Evolutionary conservation across 1,284 basidiomycete genomes (phyloP), one percentile per base, ranked within the genome.

Genomic region (Vanrija humicola): DNA sequence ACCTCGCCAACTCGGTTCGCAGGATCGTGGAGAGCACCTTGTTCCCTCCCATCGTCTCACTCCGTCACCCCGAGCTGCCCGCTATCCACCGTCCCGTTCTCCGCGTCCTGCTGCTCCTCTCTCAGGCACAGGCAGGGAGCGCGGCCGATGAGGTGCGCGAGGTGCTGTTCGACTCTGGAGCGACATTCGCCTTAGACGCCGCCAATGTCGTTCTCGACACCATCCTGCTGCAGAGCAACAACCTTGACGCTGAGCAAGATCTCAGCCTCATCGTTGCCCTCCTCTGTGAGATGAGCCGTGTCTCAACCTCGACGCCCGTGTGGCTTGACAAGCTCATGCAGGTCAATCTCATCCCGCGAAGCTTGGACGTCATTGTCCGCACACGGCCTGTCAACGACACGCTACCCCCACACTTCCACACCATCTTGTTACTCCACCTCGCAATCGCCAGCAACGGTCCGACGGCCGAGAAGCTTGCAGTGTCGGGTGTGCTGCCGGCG

Each of bases 241-340:
- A 69, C 18, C 48, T 60, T 10, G 64, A 64, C 9, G 29, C 49
- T 1, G 58, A 62, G 26, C 48, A 63, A 40, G 67, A 73, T 46
- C 63, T 75, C 10, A 66, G 61, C n/a, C 60, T 70, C 39, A 60
- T 72, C 12, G 64, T 73, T 34, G 68, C 63, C 4, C 59, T 69
- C 1, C 50, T 75, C 1, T 71, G 69, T 56, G 69, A 71, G 55
- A 61, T 73, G 39, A 65, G 58, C 44, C 58, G 60, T 25, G 53
- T 58, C 1, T 48, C 61, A 5, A 46, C 61, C 5, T 57, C 61
- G 6, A 15, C 54, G 14, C 21, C 47, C n/a, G 42, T 52, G 25
- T 96, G 93, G 92, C 79, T 96, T 44, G 81, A 85, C 19, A 81
- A 84, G 48, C 87, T 90, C 57, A 87, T 90, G 67, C 88, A 90